These are phyloP conservation scores for Iris macrosiphon DNA, from an alignment of 106 monocot species.

Conservation along the genomic window DNA sequence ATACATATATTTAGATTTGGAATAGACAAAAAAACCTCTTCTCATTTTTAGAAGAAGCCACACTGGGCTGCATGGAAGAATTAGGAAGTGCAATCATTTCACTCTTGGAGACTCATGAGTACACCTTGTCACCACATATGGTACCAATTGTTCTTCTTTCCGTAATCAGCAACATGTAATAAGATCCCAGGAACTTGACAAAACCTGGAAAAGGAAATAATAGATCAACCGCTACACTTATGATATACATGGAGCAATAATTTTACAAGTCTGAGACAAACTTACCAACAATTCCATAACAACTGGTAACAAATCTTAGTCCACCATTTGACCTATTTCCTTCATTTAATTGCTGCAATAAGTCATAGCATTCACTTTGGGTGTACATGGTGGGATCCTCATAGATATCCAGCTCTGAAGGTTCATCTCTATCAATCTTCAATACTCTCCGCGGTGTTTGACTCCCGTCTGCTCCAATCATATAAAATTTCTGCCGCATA, in stretches of 20 bases:
- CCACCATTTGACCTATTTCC: conserved; percentile 72
- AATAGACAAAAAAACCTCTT: conserved; percentile 45
- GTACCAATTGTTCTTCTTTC: conserved; percentile 56
- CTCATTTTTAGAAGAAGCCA: conserved; percentile 50
- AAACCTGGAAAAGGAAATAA: conserved; percentile 68
- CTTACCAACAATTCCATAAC: conserved; percentile 88
- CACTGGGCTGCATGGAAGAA: conserved; percentile 20
- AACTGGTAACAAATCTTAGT: conserved; percentile 61
- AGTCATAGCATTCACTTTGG: conserved; percentile 34
- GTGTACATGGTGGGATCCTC: conserved; percentile 61
- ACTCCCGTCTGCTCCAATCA: conserved; percentile 67
- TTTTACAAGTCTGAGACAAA: background rate
- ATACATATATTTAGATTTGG: conserved; percentile 8
- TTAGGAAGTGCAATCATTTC: conserved; percentile 48
- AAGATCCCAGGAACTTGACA: conserved; percentile 82
- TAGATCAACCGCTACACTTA: background rate
- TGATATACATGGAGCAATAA: background rate
- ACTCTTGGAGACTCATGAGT: conserved; percentile 55
- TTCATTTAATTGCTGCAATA: conserved; percentile 51
- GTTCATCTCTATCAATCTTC: conserved; percentile 53
- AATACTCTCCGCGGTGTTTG: conserved; percentile 48
- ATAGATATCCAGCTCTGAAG: conserved; percentile 49
- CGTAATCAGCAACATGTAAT: conserved; percentile 84
- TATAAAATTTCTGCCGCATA: conserved; percentile 72
- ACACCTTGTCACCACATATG: conserved; percentile 64